Conservation (phyloP, 148 eudicot genomes). For the Mesembryanthemum crystallinum region DNA sequence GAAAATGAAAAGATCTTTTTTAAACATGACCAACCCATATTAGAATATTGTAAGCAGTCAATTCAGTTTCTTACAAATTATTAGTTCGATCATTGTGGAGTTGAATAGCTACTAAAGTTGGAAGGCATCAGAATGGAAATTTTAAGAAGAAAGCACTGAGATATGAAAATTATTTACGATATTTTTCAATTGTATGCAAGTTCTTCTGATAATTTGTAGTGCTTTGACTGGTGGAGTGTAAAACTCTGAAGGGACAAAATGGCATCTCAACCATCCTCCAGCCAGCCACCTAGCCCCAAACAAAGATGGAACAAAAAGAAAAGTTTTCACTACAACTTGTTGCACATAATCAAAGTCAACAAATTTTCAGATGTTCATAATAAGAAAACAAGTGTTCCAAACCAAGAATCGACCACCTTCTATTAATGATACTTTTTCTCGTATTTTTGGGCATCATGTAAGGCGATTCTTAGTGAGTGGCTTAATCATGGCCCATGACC, state of each 20-base stretch:
- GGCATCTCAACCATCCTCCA: background rate
- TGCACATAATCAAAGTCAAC: background rate
- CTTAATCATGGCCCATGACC: too few species aligned
- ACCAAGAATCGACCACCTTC: background rate
- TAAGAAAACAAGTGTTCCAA: background rate
- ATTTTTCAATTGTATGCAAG: background rate
- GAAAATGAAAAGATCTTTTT: background rate
- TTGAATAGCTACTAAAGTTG: background rate
- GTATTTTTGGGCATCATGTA: background rate
- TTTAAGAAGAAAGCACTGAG: too few species aligned
- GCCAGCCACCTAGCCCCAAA: background rate
- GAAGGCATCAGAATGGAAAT: too few species aligned
- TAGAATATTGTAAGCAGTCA: background rate
- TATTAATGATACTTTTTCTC: background rate
- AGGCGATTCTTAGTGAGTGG: background rate
- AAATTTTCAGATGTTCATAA: background rate
- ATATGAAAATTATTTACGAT: background rate
- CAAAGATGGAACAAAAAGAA: background rate
- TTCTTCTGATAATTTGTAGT: background rate
- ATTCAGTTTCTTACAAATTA: too few species aligned
- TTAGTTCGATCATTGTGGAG: background rate
- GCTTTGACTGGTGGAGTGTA: background rate
- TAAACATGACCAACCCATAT: background rate
- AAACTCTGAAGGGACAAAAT: background rate
- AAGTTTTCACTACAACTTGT: background rate